phyloP scores from a whole-genome alignment of 2,329 filamentous ascomycete species.

The Aspergillus felis region DNA sequence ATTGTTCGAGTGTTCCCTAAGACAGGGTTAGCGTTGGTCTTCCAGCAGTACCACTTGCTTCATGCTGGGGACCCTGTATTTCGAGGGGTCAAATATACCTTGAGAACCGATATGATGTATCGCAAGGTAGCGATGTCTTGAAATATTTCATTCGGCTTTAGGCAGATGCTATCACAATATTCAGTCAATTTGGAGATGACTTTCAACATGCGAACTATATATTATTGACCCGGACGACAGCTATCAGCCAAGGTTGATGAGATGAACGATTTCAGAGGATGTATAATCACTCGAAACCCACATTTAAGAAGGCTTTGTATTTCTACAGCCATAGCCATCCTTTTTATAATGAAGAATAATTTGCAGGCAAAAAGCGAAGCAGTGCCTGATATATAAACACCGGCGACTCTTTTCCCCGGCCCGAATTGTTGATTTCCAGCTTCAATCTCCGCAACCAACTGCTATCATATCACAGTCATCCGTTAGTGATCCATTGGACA shows the following conservation, averaged over 20 bases:
- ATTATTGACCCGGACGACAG: not conserved
- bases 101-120: constrained; percentile 57
- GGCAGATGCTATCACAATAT: not conserved
- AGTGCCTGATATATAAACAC: not conserved
- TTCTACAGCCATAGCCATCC: not conserved
- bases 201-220: not conserved
- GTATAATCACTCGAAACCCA: not conserved
- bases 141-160: not conserved
- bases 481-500: not conserved
- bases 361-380: not conserved
- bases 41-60: constrained; percentile 52
- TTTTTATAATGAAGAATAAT: not conserved
- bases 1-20: constrained; percentile 46
- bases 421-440: not conserved
- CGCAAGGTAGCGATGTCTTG: not conserved
- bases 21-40: constrained; percentile 51
- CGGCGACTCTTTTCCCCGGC: constrained; percentile 6
- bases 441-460: not conserved
- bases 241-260: not conserved
- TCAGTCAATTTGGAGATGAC: not conserved
- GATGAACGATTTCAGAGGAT: not conserved
- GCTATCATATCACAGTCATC: not conserved
- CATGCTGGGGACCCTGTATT: constrained; percentile 55
- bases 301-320: not conserved
- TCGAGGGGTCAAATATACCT: constrained; percentile 51